These are phyloP conservation scores for Exidia glandulosa DNA, from an alignment of 768 basidiomycete genomes.

Conservation along the genomic window DNA sequence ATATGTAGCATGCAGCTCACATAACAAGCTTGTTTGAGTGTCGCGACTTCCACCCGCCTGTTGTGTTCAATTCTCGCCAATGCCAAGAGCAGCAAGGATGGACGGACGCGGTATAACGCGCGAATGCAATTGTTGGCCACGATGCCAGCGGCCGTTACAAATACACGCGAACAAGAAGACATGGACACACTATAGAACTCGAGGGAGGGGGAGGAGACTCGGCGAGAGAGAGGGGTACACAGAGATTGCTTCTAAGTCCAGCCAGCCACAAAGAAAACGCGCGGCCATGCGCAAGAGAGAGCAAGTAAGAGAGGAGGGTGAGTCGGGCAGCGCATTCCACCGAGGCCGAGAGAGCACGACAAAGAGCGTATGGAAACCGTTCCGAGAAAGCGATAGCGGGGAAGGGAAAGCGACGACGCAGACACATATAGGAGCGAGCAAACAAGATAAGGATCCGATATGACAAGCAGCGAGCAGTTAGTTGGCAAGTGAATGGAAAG, in stretches of 20 bases:
- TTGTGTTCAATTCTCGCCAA: background rate
- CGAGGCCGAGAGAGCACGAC: no score
- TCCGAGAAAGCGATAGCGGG: background rate
- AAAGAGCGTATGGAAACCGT: no score
- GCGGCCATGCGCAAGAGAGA: background rate
- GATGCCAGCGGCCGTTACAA: background rate
- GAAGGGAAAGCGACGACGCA: background rate
- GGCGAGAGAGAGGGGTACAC: background rate
- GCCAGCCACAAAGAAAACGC: background rate
- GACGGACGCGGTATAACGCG: background rate
- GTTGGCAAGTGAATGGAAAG: background rate
- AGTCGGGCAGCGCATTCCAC: no score
- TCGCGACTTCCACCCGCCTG: no score
- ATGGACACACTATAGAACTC: background rate
- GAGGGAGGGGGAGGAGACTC: background rate
- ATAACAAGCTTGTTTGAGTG: no score
- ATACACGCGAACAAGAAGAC: background rate
- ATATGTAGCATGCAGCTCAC: no score
- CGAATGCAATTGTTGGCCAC: background rate
- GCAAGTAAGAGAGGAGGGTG: no score
- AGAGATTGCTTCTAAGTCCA: background rate
- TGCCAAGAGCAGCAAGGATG: background rate
- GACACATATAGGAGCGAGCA: background rate
- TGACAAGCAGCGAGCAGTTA: background rate
- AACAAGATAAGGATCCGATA: background rate